Base-by-base conservation (phyloP, 371 early-diverging fungal species). In the Blyttiomyces sp. region DNA sequence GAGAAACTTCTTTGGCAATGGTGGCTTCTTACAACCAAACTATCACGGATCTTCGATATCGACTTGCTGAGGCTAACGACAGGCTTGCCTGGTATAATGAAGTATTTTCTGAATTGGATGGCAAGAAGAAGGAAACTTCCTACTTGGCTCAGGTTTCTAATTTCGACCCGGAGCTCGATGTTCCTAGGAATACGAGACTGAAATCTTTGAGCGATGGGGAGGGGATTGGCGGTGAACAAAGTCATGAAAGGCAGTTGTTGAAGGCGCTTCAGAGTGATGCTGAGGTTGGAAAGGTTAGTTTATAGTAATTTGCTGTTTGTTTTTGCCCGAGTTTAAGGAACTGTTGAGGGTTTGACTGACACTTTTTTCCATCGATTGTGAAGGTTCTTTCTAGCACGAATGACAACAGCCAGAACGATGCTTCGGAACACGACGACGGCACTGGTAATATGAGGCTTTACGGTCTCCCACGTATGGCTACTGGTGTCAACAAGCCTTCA, bases 51-150 rank as follows among this genome's bases (percentile, higher is more conserved):
- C 51, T 75, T 16, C 45, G 70, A 19, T 53, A 63, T 17, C 61
- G 59, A 24, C 62, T 75, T 11, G 24, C 74, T 1, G 77, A 77
- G 33, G 64, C 71, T 4, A 67, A 72, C 49, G 80, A 80, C 59
- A 56, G 64, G 9, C 45, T 77, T 4, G 72, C 73, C 2, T 79
- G 79, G 79, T 73, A 79, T 49, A 63, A 78, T 39, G 74, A 75
- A 43, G 74, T 71, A 24, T 64, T 77, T 17, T 32, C 71, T 13
- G 42, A 51, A 6, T 36, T 59, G 26, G 61, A 66, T 57, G 43
- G 48, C 35, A 6, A 42, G 39, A 17, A 57, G 56, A 34, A 19
- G 56, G 58, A 28, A 57, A 44, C 46, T 46, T 49, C 34, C 36
- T 36, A 32, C 34, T 11, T 28, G 57, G 50, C 9, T 33, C 16